These are phyloP conservation scores for Carex kokanica DNA, from an alignment of 176 grass and related monocot genomes.

Conservation along the genomic window DNA sequence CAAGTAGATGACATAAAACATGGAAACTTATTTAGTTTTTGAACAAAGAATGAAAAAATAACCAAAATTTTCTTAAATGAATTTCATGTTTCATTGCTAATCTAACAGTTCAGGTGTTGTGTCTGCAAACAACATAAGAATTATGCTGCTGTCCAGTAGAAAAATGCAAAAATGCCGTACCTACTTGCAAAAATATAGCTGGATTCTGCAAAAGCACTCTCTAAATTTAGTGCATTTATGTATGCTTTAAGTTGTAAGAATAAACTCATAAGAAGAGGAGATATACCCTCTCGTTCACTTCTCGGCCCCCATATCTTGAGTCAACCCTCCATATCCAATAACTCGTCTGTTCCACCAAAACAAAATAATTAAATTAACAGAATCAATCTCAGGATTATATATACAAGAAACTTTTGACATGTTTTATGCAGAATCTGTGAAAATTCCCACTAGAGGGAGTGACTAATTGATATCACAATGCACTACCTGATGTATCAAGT, in stretches of 20 bases:
- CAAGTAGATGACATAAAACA: slow-evolving; percentile 19
- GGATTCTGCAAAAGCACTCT: neutral
- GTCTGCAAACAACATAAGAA: neutral
- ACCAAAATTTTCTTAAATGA: neutral
- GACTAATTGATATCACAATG: neutral
- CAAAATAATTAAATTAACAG: slow-evolving; percentile 43
- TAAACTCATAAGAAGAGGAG: slow-evolving; percentile 38
- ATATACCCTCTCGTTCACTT: slow-evolving; percentile 95
- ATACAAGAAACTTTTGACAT: neutral
- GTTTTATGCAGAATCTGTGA: neutral
- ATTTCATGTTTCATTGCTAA: neutral
- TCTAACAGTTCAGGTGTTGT: neutral
- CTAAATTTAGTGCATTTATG: neutral
- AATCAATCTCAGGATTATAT: neutral
- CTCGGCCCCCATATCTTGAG: slow-evolving; percentile 69
- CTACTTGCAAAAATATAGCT: neutral
- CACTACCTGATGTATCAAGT: neutral
- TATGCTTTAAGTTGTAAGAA: slow-evolving; percentile 7
- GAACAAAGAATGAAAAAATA: slow-evolving; percentile 16
- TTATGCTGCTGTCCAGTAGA: neutral
- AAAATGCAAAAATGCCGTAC: neutral
- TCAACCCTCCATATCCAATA: slow-evolving; percentile 99
- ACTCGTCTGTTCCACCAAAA: slow-evolving; percentile 84
- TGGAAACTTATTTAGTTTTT: slow-evolving; percentile 26
- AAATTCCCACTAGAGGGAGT: neutral